Evolutionary conservation across 2,329 filamentous ascomycete genomes (phyloP), one percentile per base, ranked within the genome.

Genomic region (Capronia americana): DNA sequence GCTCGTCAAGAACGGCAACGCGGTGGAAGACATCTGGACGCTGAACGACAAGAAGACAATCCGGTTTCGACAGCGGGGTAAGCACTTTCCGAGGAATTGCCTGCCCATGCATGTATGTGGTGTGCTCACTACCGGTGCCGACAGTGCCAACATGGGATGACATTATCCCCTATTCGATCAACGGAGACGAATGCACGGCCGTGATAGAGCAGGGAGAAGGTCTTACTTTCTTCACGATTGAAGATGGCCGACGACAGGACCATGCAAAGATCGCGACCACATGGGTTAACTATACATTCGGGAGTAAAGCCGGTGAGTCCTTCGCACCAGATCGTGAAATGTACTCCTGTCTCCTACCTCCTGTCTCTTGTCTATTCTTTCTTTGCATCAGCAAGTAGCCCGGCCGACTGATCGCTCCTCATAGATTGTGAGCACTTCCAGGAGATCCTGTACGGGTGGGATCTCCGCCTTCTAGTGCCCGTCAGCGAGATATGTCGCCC

Each of bases 21-120:
- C 62, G 5, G 55, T 64, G n/a, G 55, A 58, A 30, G 62, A 64
- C 34, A 59, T 64, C 26, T 64, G 62, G 62, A 64, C 62, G 7
- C 23, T 64, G 20, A 64, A 64, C 24, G 34, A 64, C 32, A 41
- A 64, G 48, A 54, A 44, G 48, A 64, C 62, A 1, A 64, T 64
- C 24, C 62, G 62, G 17, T 59, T 64, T 26, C 46, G 55, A 12
- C 62, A 64, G 20, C 55, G 62, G 46, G 56, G 62, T 64, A 24
- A 28, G 62, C 28, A n/a, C 44, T 38, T 55, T 61, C 26, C 38
- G 8, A n/a, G 32, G 6, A 44, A 50, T 24, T 20, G n/a, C 12
- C 24, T 6, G 8, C 24, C 38, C n/a, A 12, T 26, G 10, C 28
- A 12, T 59, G 24, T 3, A 32, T 23, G n/a, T 59, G 24, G 8